Conservation (phyloP, 1,284 basidiomycete genomes). For the Cystobasidiaceae sp. region DNA sequence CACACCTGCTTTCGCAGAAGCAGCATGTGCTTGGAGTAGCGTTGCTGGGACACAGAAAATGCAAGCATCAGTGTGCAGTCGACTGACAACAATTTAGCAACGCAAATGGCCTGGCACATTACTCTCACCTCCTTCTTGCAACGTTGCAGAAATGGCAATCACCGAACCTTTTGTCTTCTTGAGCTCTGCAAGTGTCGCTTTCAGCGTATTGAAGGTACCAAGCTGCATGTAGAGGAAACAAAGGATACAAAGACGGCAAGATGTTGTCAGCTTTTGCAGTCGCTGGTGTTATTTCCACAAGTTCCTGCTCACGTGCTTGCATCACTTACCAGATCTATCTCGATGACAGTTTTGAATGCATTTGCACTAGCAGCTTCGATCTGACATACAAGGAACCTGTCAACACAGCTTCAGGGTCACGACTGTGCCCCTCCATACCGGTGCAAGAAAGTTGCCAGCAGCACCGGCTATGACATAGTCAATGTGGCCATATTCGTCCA, state of each 20-base stretch:
- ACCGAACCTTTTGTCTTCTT: constrained; percentile 67
- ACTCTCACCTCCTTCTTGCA: constrained; percentile 56
- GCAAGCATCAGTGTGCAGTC: not conserved
- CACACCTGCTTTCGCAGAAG: constrained; percentile 89
- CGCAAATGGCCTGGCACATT: constrained; percentile 55
- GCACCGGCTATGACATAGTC: constrained; percentile 67
- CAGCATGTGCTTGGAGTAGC: constrained; percentile 89
- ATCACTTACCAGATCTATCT: constrained; percentile 75
- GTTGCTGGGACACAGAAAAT: constrained; percentile 52
- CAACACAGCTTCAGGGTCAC: not conserved
- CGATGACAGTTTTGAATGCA: constrained; percentile 85
- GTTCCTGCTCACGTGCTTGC: not conserved
- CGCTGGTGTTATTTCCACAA: not conserved
- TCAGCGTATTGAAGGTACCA: constrained; percentile 90
- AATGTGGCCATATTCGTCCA: constrained; percentile 75
- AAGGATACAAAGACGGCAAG: not conserved
- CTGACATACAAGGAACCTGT: constrained; percentile 44
- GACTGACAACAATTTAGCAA: not conserved
- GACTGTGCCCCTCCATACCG: not conserved
- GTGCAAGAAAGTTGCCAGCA: not conserved
- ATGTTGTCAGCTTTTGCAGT: not conserved
- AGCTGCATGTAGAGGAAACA: constrained; percentile 54
- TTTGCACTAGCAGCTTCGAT: constrained; percentile 76
- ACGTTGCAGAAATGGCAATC: constrained; percentile 81
- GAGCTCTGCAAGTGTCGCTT: constrained; percentile 73